Conservation (phyloP, 225 moss, liverwort and hornwort genomes). For the Pleurozium schreberi region DNA sequence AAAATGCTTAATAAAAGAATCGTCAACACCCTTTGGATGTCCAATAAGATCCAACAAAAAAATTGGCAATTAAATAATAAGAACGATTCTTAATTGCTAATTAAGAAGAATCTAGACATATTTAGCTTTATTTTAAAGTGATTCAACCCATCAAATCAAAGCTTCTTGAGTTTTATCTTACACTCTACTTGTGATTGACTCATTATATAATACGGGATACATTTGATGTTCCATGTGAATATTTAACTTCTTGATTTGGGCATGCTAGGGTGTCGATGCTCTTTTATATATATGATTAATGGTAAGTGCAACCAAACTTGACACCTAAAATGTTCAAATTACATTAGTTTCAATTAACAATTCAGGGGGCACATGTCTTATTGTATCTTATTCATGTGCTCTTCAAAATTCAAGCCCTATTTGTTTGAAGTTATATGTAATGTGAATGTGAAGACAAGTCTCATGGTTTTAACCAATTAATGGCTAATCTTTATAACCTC, state of each 20-base stretch:
- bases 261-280: not conserved
- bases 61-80: not conserved
- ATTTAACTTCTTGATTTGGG: not conserved
- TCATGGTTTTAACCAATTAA: rapidly evolving
- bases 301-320: not conserved
- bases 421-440: not conserved
- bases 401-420: not conserved
- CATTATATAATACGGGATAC: not conserved
- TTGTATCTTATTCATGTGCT: not conserved
- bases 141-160: not conserved
- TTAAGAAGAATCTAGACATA: not conserved
- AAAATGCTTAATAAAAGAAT: not conserved
- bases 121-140: not conserved
- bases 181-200: not conserved
- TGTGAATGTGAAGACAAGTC: not conserved
- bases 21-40: not conserved
- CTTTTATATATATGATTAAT: not conserved
- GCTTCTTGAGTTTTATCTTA: not conserved
- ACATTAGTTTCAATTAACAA: not conserved
- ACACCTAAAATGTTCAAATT: not conserved
- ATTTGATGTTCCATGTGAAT: not conserved
- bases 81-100: not conserved
- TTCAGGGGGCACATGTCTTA: rapidly evolving
- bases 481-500: not conserved
- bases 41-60: not conserved